Evolutionary conservation across 768 basidiomycete species (phyloP).

Genomic region (Phylloporus arenicola): DNA sequence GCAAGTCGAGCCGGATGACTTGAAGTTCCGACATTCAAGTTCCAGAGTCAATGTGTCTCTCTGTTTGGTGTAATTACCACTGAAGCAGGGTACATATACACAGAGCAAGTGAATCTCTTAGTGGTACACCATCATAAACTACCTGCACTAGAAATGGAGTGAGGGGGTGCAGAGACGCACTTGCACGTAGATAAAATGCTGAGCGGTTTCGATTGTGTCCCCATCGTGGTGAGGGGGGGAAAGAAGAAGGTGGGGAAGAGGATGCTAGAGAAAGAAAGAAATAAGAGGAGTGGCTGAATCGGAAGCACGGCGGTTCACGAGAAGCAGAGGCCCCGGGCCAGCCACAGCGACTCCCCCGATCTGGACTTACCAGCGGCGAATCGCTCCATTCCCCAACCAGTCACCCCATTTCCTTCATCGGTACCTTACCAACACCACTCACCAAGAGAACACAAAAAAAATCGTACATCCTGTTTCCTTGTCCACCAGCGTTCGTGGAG

Average conservation of each 20-base stretch:
- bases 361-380: slow-evolving; percentile 25
- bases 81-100: no score
- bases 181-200: slow-evolving; percentile 73
- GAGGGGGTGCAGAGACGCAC: slow-evolving; percentile 19
- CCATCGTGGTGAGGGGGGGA: slow-evolving; percentile 30
- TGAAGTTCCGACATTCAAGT: no score
- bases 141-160: slow-evolving; percentile 28
- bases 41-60: no score
- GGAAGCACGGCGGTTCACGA: no score
- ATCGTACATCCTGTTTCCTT: not conserved
- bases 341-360: slow-evolving; percentile 29
- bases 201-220: slow-evolving; percentile 51
- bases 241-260: slow-evolving; percentile 5
- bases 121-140: no score
- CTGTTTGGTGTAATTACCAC: no score
- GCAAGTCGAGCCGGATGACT: no score
- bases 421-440: not conserved
- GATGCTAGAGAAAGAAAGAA: slow-evolving; percentile 20
- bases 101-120: no score
- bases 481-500: not conserved
- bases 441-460: not conserved
- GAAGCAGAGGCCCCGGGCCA: no score
- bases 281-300: slow-evolving; percentile 22
- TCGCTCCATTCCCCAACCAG: slow-evolving; percentile 16
- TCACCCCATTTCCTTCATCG: slow-evolving; percentile 8